phyloP scores from a whole-genome alignment of 306 rosid genomes.

The Malus sylvestris region DNA sequence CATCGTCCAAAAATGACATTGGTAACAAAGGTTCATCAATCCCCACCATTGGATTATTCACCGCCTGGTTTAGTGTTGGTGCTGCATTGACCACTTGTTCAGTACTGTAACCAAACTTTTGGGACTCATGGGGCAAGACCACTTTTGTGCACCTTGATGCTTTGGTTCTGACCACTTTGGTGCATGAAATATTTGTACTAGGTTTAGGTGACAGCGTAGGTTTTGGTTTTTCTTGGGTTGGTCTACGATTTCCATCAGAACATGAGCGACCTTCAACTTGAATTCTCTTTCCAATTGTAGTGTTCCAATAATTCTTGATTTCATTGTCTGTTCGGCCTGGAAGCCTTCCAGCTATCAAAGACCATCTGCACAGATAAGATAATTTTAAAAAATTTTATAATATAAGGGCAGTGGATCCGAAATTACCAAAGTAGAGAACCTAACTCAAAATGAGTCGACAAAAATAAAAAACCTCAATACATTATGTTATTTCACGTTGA shows the following conservation, averaged over 20 bases:
- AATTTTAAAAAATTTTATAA: too few species aligned
- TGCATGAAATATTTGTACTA: background rate
- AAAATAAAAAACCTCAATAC: background rate
- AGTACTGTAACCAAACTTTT: background rate
- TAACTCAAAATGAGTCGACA: background rate
- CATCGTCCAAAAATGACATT: background rate
- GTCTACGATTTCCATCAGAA: background rate
- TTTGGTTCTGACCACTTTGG: constrained; percentile 33
- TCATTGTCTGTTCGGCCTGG: constrained; percentile 93
- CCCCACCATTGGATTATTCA: background rate
- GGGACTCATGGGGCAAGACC: constrained; percentile 2
- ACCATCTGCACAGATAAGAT: constrained; percentile 45
- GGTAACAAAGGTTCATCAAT: background rate
- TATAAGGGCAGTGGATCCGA: background rate
- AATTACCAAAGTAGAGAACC: background rate
- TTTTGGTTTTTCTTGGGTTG: background rate
- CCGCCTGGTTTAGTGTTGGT: background rate
- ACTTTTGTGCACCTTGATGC: constrained; percentile 55
- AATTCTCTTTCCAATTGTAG: constrained; percentile 50
- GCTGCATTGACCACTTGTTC: background rate
- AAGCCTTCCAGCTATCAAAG: constrained; percentile 68
- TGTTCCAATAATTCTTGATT: constrained; percentile 76
- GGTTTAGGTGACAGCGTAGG: background rate
- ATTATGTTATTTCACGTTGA: background rate
- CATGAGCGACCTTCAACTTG: constrained; percentile 3